A percentile compares a stretch with the other conserved stretches of the same genome.
phyloP scores from a whole-genome alignment of 2,329 filamentous ascomycete genomes.

The Blumeriella jaapii region DNA sequence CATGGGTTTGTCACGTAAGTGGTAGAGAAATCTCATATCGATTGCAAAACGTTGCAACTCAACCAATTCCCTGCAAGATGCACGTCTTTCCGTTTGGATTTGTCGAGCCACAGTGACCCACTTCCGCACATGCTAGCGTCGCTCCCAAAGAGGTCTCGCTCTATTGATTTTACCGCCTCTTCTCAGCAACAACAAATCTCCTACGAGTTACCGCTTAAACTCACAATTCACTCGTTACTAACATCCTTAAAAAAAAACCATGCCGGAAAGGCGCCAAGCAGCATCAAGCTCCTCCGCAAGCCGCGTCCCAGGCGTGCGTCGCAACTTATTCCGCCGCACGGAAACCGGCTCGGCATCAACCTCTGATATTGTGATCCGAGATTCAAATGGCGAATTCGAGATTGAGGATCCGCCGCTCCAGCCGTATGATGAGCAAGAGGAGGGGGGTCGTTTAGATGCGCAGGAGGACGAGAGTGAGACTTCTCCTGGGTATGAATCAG shows the following conservation, averaged over 20 bases:
- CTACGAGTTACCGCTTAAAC: no score
- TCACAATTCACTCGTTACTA: no score
- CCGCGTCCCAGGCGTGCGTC: constrained; percentile 29
- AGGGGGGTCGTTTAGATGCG: constrained; percentile 43
- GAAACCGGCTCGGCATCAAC: constrained; percentile 33
- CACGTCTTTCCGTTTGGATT: no score
- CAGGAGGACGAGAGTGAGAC: constrained; percentile 42
- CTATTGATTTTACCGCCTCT: no score
- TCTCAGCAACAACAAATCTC: no score
- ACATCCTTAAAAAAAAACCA: constrained; percentile 5
- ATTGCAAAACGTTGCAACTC: no score
- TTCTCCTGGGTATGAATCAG: not conserved
- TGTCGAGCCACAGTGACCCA: no score
- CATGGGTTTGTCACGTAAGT: no score
- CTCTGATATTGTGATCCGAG: constrained; percentile 50
- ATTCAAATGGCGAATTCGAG: constrained; percentile 51
- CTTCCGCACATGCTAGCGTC: no score
- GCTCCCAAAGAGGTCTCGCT: no score
- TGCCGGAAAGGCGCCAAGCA: constrained; percentile 23
- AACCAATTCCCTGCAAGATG: no score
- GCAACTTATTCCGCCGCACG: constrained; percentile 50
- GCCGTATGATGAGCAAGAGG: constrained; percentile 37
- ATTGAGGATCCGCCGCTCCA: constrained; percentile 45
- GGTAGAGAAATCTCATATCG: no score
- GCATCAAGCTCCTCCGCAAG: constrained; percentile 13